Evolutionary conservation across 805 yeast genomes (phyloP), one percentile per base, ranked within the genome.

Genomic region (Jamesozyma jinghongensis): DNA sequence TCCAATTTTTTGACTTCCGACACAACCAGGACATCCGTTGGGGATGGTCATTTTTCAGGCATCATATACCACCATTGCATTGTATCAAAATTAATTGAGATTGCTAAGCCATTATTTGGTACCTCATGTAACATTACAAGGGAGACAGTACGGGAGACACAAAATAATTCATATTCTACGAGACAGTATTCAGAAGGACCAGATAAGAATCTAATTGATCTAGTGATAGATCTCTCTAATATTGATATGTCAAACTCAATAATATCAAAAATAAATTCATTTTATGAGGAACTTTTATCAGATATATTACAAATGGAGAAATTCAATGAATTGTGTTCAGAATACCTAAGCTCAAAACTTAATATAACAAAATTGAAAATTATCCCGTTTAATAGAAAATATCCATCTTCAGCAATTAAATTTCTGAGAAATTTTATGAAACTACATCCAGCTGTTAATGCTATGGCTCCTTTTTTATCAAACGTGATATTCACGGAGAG

Each of bases 231-330:
- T 18, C 30, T 50, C 14, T 26, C 42, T 10, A 8, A 38, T n/a
- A 32, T 44, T 11, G 49, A 50, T 37, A 35, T 44, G 5, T 17
- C 37, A 14, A 27, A 41, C 16, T 42, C 53, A 2, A 36, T 50
- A 4, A 47, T 48, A 34, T 45, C 42, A 3, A 48, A 44, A 31
- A 50, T 50, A 3, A 44, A 42, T 17, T 31, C 43, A n/a, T 48
- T 43, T 25, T 39, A 42, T n/a, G 34, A 40, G 17, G 52, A 48
- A 30, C 22, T 50, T 14, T 27, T 17, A 2, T 12, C 27, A 10
- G 38, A 41, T 34, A 10, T 36, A 2, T 16, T 13, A 17, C 39
- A 36, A 33, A 12, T 18, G 5, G 32, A 35, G 14, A 36, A 19
- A 20, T 47, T 47, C 27, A 26, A 19, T 1, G 28, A 14, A 27